Conservation (phyloP, 2,329 filamentous ascomycete species). For the Nothophoma quercina region DNA sequence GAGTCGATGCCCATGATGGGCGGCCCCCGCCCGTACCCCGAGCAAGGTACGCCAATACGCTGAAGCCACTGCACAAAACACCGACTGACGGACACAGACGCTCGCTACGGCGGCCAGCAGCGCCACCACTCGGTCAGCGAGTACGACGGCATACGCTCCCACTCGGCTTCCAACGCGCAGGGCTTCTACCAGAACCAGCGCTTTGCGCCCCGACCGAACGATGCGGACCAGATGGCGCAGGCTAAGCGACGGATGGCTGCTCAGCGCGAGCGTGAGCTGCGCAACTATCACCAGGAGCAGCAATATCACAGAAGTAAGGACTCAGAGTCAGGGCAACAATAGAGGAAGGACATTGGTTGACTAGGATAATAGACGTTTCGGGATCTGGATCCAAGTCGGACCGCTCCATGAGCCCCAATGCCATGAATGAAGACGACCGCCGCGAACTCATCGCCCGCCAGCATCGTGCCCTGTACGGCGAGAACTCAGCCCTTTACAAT, state of each 20-base stretch:
- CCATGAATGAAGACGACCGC: slow-evolving; percentile 94
- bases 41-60: slow-evolving; percentile 58
- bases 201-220: slow-evolving; percentile 85
- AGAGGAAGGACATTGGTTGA: slow-evolving; percentile 52
- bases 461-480: slow-evolving; percentile 91
- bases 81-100: slow-evolving; percentile 57
- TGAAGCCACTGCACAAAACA: neutral
- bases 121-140: slow-evolving; percentile 87
- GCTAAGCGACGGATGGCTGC: slow-evolving; percentile 99
- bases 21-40: slow-evolving; percentile 62
- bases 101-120: slow-evolving; percentile 71
- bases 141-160: slow-evolving; percentile 78
- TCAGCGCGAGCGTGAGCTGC: slow-evolving; percentile 97
- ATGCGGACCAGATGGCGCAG: slow-evolving; percentile 98
- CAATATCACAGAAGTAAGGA: slow-evolving; percentile 99
- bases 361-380: slow-evolving; percentile 73
- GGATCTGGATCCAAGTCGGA: slow-evolving; percentile 81
- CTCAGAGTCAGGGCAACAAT: slow-evolving; percentile 75
- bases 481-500: slow-evolving; percentile 71
- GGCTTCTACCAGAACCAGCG: slow-evolving; percentile 94
- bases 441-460: slow-evolving; percentile 95
- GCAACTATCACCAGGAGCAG: slow-evolving; percentile 99
- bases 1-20: slow-evolving; percentile 74
- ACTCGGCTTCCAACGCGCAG: slow-evolving; percentile 80
- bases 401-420: slow-evolving; percentile 81